phyloP scores from a whole-genome alignment of 106 monocot genomes.

The Dendrobium chrysotoxum region DNA sequence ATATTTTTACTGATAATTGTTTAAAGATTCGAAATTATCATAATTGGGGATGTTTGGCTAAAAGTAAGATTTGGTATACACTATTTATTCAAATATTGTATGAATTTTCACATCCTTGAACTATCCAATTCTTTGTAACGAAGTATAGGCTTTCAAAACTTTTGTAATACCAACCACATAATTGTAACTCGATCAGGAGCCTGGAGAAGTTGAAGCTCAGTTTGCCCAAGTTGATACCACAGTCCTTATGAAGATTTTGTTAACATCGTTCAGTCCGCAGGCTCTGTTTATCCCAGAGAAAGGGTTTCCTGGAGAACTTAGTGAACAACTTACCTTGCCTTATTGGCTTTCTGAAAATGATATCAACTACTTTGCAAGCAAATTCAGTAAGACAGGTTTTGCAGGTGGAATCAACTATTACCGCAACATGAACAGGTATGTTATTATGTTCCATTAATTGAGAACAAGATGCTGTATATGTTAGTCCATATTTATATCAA shows the following conservation, averaged over 20 bases:
- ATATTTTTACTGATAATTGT: background rate
- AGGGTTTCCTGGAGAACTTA: constrained; percentile 14
- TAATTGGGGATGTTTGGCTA: too few relatives aligned
- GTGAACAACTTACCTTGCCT: constrained; percentile 24
- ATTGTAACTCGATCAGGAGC: constrained; percentile 19
- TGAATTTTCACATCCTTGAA: background rate
- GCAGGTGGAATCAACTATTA: constrained; percentile 71
- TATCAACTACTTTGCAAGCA: constrained; percentile 32
- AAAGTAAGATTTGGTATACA: too few relatives aligned
- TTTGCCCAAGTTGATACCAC: constrained; percentile 24
- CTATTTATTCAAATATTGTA: too few relatives aligned
- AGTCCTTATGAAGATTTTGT: constrained; percentile 35
- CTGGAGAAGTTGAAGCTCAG: constrained; percentile 32
- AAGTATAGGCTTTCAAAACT: background rate
- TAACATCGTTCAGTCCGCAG: constrained; percentile 31
- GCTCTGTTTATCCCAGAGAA: constrained; percentile 21
- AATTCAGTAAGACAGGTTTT: constrained; percentile 47
- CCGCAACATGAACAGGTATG: constrained; percentile 47
- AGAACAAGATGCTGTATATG: too few relatives aligned
- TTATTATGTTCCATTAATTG: background rate
- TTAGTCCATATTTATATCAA: too few relatives aligned
- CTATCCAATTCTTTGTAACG: background rate
- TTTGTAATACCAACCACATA: background rate
- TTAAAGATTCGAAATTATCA: background rate
- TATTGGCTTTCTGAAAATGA: constrained; percentile 58